These are phyloP conservation scores for Leucocoprinus birnbaumii DNA, from an alignment of 768 basidiomycete species.

Conservation along the genomic window DNA sequence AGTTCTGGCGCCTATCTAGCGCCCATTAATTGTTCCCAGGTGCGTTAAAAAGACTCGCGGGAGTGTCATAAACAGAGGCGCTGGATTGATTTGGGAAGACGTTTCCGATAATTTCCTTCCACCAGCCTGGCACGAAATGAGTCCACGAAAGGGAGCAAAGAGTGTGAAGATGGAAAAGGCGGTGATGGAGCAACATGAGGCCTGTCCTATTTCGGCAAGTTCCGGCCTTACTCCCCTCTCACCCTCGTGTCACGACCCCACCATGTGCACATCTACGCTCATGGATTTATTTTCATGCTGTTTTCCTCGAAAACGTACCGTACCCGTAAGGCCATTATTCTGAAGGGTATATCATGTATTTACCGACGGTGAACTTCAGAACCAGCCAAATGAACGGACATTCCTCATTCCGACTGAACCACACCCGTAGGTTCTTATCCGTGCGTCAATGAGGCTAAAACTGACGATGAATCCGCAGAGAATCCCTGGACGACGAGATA, in stretches of 20 bases:
- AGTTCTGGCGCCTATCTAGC: too few species aligned
- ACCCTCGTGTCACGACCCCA: background rate
- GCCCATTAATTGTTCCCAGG: too few species aligned
- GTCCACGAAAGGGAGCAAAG: too few species aligned
- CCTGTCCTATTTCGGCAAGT: background rate
- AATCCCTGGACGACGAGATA: constrained; percentile 9
- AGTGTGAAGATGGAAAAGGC: too few species aligned
- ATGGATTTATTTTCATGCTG: background rate
- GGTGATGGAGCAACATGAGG: too few species aligned
- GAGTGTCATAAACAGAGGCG: too few species aligned
- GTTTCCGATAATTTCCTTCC: too few species aligned
- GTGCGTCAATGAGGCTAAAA: background rate
- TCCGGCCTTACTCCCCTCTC: background rate
- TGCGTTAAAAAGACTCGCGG: too few species aligned
- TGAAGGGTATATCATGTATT: background rate
- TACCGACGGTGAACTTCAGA: constrained; percentile 6
- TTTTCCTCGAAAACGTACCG: background rate
- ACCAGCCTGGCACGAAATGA: too few species aligned
- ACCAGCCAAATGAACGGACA: constrained; percentile 20
- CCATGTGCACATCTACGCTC: background rate
- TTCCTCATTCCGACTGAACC: constrained; percentile 26
- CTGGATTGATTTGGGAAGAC: too few species aligned
- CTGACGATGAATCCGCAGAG: constrained; percentile 2
- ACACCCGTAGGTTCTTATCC: constrained; percentile 14
- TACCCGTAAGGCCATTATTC: background rate